These are phyloP conservation scores for Rhamnella rubrinervis DNA, from an alignment of 331 rosid genomes.

Conservation along the genomic window DNA sequence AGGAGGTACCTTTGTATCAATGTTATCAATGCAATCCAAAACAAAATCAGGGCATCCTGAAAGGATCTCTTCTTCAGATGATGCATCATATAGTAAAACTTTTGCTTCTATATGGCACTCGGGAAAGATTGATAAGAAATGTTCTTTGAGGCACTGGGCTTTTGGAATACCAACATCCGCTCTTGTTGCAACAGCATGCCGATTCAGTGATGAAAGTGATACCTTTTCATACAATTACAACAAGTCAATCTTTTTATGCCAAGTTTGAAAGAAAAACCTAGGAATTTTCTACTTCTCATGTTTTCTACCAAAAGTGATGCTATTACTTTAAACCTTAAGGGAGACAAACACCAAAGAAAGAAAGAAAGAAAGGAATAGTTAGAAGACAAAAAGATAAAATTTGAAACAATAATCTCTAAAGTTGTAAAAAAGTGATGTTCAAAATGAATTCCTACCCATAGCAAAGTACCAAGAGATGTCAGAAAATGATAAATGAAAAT, in stretches of 20 bases:
- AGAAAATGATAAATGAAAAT: no score
- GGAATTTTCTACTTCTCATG: constrained; percentile 5
- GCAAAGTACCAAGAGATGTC: no score
- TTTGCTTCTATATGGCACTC: constrained; percentile 87
- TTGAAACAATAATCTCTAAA: no score
- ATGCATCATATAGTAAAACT: constrained; percentile 75
- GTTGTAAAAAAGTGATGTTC: no score
- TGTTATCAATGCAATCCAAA: constrained; percentile 89
- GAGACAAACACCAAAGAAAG: neutral
- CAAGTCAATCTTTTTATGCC: neutral
- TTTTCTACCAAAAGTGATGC: constrained; percentile 8
- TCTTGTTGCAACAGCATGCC: constrained; percentile 97
- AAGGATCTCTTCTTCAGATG: constrained; percentile 90
- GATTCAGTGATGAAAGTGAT: constrained; percentile 94
- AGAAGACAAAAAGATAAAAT: no score
- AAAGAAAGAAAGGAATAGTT: neutral
- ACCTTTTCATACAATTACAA: constrained; percentile 64
- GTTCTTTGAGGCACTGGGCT: constrained; percentile 88
- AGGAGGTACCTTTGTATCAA: constrained; percentile 78
- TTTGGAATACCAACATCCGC: constrained; percentile 95
- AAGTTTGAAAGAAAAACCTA: constrained; percentile 22
- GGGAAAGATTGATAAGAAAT: constrained; percentile 77
- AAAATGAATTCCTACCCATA: no score
- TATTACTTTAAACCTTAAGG: constrained; percentile 1
- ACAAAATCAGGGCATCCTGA: constrained; percentile 89